Evolutionary conservation across 1,284 basidiomycete species (phyloP).

Genomic region (Irpex sp.): DNA sequence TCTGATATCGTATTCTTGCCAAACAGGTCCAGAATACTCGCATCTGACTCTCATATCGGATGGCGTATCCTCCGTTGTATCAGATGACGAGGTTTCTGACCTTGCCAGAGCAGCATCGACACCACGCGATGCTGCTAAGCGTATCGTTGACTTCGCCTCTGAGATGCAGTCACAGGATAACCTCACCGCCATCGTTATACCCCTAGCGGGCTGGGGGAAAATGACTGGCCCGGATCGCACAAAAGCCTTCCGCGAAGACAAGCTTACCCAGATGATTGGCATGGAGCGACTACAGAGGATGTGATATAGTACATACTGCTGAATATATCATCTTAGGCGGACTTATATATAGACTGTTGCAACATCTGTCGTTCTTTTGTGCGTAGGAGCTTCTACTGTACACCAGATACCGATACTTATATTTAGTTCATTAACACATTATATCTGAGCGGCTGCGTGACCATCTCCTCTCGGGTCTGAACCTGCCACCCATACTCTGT

Average conservation of each 20-base stretch:
- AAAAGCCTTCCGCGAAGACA: slow-evolving; percentile 76
- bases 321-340: too few species aligned
- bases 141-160: slow-evolving; percentile 86
- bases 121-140: slow-evolving; percentile 79
- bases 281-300: slow-evolving; percentile 70
- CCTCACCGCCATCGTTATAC: slow-evolving; percentile 88
- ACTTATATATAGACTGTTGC: background rate
- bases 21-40: slow-evolving; percentile 68
- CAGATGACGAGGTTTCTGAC: slow-evolving; percentile 94
- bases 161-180: slow-evolving; percentile 92
- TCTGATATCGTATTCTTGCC: background rate
- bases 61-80: slow-evolving; percentile 86
- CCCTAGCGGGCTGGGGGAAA: slow-evolving; percentile 89
- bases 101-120: slow-evolving; percentile 72
- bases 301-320: slow-evolving; percentile 32
- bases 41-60: slow-evolving; percentile 85
- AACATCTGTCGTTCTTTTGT: background rate
- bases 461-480: slow-evolving; percentile 88
- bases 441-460: slow-evolving; percentile 86
- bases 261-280: slow-evolving; percentile 69
- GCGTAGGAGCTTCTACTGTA: background rate
- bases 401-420: background rate
- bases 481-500: slow-evolving; percentile 82
- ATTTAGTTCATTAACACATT: slow-evolving; percentile 6
- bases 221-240: slow-evolving; percentile 79